Percentiles rank a stretch among this genome's conserved stretches.
Conservation (phyloP, 192 early-diverging fungal genomes). For the Gonapodya sp. region DNA sequence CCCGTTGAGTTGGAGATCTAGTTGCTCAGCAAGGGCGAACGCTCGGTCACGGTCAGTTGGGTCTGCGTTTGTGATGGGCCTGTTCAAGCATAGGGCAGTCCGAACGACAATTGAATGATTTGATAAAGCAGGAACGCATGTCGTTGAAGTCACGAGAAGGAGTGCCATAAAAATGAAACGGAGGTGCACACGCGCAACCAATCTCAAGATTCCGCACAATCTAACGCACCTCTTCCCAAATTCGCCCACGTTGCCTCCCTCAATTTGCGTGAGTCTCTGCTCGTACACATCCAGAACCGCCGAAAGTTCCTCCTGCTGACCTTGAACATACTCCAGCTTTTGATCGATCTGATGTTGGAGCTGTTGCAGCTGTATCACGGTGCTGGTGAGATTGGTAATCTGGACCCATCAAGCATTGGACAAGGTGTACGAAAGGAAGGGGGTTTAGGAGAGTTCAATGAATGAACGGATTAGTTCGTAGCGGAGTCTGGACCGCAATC, state of each 20-base stretch:
- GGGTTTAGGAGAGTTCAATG: background rate
- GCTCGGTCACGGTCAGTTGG: conserved; percentile 73
- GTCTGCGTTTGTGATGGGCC: background rate
- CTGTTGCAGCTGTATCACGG: conserved; percentile 60
- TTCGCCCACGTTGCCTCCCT: background rate
- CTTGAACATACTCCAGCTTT: conserved; percentile 76
- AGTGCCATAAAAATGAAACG: background rate
- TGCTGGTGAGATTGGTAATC: conserved; percentile 68
- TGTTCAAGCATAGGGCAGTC: background rate
- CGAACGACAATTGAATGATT: background rate
- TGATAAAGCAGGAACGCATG: too few relatives aligned
- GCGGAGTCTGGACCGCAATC: background rate
- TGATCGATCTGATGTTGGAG: conserved; percentile 74
- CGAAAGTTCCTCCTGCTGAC: conserved; percentile 73
- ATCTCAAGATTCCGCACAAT: background rate
- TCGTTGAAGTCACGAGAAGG: too few relatives aligned
- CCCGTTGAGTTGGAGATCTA: conserved; percentile 81
- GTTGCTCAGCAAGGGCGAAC: conserved; percentile 73
- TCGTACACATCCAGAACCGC: conserved; percentile 75
- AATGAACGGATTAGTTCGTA: background rate
- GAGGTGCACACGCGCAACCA: too few relatives aligned
- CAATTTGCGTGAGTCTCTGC: background rate
- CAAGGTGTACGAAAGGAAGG: conserved; percentile 19
- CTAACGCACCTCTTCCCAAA: background rate
- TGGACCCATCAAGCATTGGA: conserved; percentile 16